Conservation (phyloP, 2,329 filamentous ascomycete species). For the Bisporella sp. region DNA sequence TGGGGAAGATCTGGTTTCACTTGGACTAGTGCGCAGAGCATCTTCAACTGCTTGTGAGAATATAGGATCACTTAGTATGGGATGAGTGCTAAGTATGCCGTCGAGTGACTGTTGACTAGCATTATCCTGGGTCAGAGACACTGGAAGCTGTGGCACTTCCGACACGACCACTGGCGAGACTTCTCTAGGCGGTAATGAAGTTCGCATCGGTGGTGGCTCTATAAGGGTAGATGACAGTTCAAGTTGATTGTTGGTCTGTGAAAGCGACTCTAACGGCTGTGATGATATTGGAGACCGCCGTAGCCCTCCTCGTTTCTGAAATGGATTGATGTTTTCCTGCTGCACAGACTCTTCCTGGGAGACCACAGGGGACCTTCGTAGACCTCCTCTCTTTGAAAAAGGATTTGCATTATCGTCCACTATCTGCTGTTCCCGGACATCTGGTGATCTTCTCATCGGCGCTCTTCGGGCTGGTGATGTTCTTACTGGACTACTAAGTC, state of each 20-base stretch:
- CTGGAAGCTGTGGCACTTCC: too few relatives aligned
- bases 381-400: slow-evolving; percentile 7
- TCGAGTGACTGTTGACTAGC: too few relatives aligned
- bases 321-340: slow-evolving; percentile 5
- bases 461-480: not conserved
- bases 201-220: too few relatives aligned
- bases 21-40: not conserved
- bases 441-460: too few relatives aligned
- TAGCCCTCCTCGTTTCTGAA: slow-evolving; percentile 6
- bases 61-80: not conserved
- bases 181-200: too few relatives aligned
- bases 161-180: too few relatives aligned
- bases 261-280: not conserved
- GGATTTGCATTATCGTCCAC: slow-evolving; percentile 9
- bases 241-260: not conserved
- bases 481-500: slow-evolving; percentile 2
- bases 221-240: not conserved
- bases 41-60: not conserved
- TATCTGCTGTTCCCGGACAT: not conserved
- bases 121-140: too few relatives aligned
- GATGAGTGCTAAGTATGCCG: not conserved
- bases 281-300: slow-evolving; percentile 8
- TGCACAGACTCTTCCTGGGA: not conserved
- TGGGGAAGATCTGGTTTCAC: not conserved
- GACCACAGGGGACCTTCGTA: slow-evolving; percentile 11